Conservation (phyloP, 129 eudicot species). For the Helianthus annuus region DNA sequence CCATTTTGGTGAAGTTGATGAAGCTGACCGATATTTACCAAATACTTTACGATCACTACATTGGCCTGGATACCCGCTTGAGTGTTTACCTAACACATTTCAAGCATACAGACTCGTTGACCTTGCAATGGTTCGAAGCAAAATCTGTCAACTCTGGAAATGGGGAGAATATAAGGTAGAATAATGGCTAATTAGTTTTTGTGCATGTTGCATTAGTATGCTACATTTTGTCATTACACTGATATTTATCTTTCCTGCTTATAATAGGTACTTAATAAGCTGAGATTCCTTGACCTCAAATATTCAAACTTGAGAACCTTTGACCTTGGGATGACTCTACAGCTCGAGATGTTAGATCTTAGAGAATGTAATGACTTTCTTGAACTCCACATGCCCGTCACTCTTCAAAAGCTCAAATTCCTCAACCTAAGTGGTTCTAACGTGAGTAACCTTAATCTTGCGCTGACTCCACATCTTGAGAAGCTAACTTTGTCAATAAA, state of each 20-base stretch:
- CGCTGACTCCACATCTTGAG: neutral
- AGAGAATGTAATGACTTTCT: too few relatives aligned
- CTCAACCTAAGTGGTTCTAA: neutral
- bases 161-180: neutral
- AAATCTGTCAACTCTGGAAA: neutral
- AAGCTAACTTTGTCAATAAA: neutral
- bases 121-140: neutral
- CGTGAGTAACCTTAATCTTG: neutral
- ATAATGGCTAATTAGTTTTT: too few relatives aligned
- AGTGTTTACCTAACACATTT: neutral
- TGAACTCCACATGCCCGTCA: too few relatives aligned
- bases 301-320: too few relatives aligned
- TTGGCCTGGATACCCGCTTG: neutral
- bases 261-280: too few relatives aligned
- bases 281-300: too few relatives aligned
- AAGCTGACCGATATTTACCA: neutral
- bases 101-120: neutral
- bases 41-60: neutral
- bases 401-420: neutral
- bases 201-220: neutral
- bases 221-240: neutral
- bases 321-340: too few relatives aligned
- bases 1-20: neutral
- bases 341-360: too few relatives aligned
- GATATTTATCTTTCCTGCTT: neutral